Percentiles rank a stretch among this genome's conserved stretches.
phyloP scores from a whole-genome alignment of 2,329 filamentous ascomycete species.

The Xylariaceae sp. region DNA sequence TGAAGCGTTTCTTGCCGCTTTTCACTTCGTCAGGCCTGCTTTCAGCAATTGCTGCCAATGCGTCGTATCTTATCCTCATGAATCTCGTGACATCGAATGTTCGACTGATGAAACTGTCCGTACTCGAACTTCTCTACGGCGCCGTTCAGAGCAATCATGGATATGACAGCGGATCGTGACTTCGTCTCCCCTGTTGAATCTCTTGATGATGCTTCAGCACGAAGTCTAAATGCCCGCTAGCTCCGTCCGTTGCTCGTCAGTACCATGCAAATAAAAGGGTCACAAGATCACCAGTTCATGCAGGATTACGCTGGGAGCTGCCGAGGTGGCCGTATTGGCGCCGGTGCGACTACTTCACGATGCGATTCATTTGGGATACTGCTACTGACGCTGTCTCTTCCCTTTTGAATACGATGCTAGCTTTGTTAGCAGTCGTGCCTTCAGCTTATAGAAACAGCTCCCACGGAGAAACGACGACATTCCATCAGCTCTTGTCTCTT shows the following conservation, averaged over 20 bases:
- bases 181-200: not conserved
- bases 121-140: no score
- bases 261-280: not conserved
- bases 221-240: not conserved
- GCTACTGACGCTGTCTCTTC: not conserved
- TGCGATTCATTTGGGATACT: not conserved
- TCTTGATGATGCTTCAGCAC: not conserved
- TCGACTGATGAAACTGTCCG: no score
- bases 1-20: no score
- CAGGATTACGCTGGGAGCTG: conserved; percentile 2
- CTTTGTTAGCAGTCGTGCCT: not conserved
- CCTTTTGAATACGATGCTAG: not conserved
- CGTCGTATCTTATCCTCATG: no score
- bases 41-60: no score
- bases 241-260: not conserved
- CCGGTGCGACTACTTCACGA: not conserved
- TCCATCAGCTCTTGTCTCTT: not conserved
- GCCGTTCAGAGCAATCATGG: no score
- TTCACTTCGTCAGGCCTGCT: no score
- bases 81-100: no score
- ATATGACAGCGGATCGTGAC: not conserved
- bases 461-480: not conserved
- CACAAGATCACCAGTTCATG: not conserved
- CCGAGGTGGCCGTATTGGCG: not conserved
- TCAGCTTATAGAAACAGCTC: not conserved